phyloP scores from a whole-genome alignment of 1,284 basidiomycete species.

The Leccinum solheimii region DNA sequence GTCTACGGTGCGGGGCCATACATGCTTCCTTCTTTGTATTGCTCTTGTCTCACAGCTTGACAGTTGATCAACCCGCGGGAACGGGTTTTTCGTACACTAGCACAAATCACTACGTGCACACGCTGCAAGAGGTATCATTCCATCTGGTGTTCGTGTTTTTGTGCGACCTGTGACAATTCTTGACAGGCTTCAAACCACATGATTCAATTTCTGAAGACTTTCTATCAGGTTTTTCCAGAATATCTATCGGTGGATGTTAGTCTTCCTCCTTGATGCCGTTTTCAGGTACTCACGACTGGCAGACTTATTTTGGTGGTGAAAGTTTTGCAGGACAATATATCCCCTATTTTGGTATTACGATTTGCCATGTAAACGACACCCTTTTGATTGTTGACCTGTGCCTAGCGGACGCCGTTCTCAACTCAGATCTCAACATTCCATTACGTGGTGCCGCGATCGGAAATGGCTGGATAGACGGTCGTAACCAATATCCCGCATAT shows the following conservation, averaged over 20 bases:
- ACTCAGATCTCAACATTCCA: constrained; percentile 56
- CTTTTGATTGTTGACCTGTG: constrained; percentile 13
- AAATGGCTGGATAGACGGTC: constrained; percentile 96
- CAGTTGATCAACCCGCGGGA: constrained; percentile 94
- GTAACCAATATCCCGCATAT: constrained; percentile 87
- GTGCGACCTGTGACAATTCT: background rate
- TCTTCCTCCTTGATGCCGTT: constrained; percentile 21
- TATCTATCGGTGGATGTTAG: constrained; percentile 81
- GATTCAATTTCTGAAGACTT: constrained; percentile 82
- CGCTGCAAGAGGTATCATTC: constrained; percentile 63
- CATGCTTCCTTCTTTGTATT: constrained; percentile 1
- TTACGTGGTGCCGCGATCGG: constrained; percentile 89
- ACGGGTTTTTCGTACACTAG: constrained; percentile 92
- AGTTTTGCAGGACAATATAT: constrained; percentile 99
- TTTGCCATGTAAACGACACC: background rate
- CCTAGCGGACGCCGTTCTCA: constrained; percentile 77
- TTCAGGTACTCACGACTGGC: constrained; percentile 11
- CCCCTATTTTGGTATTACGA: constrained; percentile 80
- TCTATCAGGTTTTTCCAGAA: constrained; percentile 92
- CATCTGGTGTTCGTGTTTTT: background rate
- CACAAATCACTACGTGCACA: constrained; percentile 83
- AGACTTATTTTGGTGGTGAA: constrained; percentile 94
- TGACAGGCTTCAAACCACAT: constrained; percentile 79
- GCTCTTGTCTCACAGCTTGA: constrained; percentile 9
- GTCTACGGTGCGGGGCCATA: constrained; percentile 70